A percentile compares a stretch with the other conserved stretches of the same genome.
Conservation (phyloP, 139 green algal genomes). For the Spirogloea muscicola region DNA sequence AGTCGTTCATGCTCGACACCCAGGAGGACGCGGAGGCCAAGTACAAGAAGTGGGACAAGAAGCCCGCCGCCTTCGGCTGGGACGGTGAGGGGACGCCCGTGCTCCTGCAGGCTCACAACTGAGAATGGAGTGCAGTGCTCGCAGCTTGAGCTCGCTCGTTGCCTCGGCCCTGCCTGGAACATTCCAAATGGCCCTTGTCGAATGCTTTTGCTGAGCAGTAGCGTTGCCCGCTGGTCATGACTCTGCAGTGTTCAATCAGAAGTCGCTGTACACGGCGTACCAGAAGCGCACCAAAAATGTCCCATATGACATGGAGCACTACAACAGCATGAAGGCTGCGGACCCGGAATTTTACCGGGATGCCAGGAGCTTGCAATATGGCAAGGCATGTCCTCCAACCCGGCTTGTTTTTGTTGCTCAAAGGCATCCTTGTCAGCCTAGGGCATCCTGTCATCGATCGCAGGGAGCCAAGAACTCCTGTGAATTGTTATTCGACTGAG, state of each 20-base stretch:
- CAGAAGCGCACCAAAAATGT: constrained; percentile 73
- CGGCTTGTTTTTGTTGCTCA: no score
- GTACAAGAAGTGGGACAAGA: constrained; percentile 77
- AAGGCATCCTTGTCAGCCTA: no score
- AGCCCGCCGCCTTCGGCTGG: constrained; percentile 62
- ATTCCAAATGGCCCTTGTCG: no score
- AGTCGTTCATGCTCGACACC: constrained; percentile 77
- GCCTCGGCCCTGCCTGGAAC: no score
- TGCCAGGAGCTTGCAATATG: constrained; percentile 72
- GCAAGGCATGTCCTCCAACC: constrained; percentile 36
- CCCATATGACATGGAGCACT: constrained; percentile 56
- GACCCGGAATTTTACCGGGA: constrained; percentile 79
- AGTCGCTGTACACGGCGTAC: constrained; percentile 68
- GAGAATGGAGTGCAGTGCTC: no score
- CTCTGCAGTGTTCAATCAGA: constrained; percentile 47
- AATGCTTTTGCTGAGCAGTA: no score
- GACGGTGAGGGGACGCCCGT: no score
- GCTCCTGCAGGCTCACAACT: no score
- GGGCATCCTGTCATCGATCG: no score
- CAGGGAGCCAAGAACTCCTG: no score
- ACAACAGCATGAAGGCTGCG: constrained; percentile 70
- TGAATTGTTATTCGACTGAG: no score
- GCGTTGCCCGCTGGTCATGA: not conserved
- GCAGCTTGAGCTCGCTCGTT: no score
- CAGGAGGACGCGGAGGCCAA: constrained; percentile 65